A percentile compares a stretch with the other conserved stretches of the same genome.
phyloP scores from a whole-genome alignment of 2,329 filamentous ascomycete species.

The Lithohypha guttulata region DNA sequence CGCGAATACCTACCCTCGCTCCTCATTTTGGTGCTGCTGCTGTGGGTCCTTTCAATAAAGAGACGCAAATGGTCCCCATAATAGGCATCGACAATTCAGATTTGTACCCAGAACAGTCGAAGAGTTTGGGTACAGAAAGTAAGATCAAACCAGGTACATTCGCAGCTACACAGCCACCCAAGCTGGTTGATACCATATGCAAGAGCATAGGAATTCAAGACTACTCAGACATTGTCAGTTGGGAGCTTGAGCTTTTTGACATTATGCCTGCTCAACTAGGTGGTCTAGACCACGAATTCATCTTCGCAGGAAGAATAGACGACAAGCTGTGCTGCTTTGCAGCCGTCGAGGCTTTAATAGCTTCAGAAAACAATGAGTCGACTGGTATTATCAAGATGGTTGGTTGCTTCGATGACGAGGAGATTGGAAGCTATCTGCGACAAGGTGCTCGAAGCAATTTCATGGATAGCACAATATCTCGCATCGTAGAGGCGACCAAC shows the following conservation, averaged over 20 bases:
- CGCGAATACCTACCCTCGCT: slow-evolving; percentile 79
- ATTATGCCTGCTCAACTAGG: slow-evolving; percentile 72
- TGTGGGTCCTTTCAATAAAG: slow-evolving; percentile 60
- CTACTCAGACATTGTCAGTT: slow-evolving; percentile 71
- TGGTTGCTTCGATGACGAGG: slow-evolving; percentile 93
- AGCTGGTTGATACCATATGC: slow-evolving; percentile 73
- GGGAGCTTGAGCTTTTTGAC: slow-evolving; percentile 95
- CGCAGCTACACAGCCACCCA: slow-evolving; percentile 69
- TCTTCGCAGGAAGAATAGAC: slow-evolving; percentile 89
- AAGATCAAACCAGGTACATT: slow-evolving; percentile 52
- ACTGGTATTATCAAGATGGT: slow-evolving; percentile 70
- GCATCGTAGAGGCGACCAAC: slow-evolving; percentile 54
- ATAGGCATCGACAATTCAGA: slow-evolving; percentile 74
- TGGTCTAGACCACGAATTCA: slow-evolving; percentile 83
- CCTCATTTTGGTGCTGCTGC: slow-evolving; percentile 78
- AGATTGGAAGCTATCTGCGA: slow-evolving; percentile 81
- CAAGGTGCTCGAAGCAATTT: slow-evolving; percentile 89
- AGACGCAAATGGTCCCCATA: slow-evolving; percentile 90
- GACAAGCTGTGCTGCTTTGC: slow-evolving; percentile 97
- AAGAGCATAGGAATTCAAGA: slow-evolving; percentile 64
- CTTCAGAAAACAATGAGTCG: slow-evolving; percentile 44
- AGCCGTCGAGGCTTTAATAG: slow-evolving; percentile 71
- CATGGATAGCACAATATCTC: slow-evolving; percentile 68
- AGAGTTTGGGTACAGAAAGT: slow-evolving; percentile 12
- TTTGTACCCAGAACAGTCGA: slow-evolving; percentile 25